phyloP scores from a whole-genome alignment of 2,329 filamentous ascomycete species.

The Calonectria multiphialidica region DNA sequence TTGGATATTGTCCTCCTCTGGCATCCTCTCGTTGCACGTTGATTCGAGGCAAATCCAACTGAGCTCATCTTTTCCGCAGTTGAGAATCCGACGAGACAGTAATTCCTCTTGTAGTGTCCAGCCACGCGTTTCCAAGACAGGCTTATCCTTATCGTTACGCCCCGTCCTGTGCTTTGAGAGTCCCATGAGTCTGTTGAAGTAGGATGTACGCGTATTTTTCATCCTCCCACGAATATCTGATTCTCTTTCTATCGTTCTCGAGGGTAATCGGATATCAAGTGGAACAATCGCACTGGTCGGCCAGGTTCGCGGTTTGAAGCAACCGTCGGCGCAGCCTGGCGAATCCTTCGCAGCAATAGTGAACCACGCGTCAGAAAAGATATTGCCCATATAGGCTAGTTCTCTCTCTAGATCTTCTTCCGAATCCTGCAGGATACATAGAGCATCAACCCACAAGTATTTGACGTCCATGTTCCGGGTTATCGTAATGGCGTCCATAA shows the following conservation, averaged over 20 bases:
- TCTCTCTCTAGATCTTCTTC: neutral
- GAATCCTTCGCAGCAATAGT: neutral
- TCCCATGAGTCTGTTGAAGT: neutral
- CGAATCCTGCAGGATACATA: neutral
- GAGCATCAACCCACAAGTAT: neutral
- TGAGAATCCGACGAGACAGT: neutral
- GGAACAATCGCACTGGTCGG: neutral
- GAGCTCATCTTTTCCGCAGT: neutral
- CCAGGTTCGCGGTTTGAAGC: neutral
- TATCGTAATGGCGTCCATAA: neutral
- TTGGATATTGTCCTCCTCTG: neutral
- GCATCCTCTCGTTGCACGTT: neutral
- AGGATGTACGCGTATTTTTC: neutral
- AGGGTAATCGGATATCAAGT: neutral
- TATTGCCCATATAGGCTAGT: neutral
- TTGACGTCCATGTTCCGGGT: neutral
- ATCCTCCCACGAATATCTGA: neutral
- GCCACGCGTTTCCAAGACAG: neutral
- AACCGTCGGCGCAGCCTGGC: neutral
- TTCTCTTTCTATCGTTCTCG: neutral
- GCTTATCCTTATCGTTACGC: neutral
- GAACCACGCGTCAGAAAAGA: neutral
- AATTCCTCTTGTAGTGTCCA: neutral
- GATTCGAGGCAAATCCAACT: neutral
- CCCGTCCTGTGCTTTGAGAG: neutral